Evolutionary conservation across 1,139 yeast species (phyloP).

Genomic region (Taphrina pruni): DNA sequence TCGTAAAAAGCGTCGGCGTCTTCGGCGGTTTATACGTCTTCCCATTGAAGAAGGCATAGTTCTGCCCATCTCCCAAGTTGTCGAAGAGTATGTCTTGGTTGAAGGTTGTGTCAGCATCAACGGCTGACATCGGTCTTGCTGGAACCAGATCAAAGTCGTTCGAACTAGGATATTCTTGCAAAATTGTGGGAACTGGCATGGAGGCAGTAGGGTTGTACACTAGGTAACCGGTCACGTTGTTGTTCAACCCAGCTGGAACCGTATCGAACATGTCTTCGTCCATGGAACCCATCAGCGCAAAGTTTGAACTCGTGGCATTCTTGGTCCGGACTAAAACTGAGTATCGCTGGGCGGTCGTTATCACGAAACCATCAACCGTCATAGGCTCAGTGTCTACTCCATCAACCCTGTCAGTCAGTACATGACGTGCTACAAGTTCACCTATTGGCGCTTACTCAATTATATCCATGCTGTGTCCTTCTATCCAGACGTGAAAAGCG

Average conservation of each 20-base stretch:
- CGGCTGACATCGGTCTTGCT: conserved; percentile 57
- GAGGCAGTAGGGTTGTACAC: conserved; percentile 60
- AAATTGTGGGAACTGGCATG: conserved; percentile 57
- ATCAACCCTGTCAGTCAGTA: conserved; percentile 29
- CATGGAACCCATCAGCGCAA: conserved; percentile 74
- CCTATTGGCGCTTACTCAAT: conserved; percentile 60
- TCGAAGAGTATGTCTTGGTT: conserved; percentile 75
- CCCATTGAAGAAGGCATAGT: conserved; percentile 89
- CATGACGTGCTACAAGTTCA: conserved; percentile 59
- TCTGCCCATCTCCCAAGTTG: conserved; percentile 78
- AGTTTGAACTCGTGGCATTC: conserved; percentile 64
- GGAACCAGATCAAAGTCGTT: conserved; percentile 58
- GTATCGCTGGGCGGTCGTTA: conserved; percentile 81
- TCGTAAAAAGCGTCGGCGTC: conserved; percentile 81
- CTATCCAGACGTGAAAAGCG: conserved; percentile 82
- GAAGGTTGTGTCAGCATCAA: conserved; percentile 69
- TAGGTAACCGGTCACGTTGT: conserved; percentile 76
- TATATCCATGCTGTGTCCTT: conserved; percentile 79
- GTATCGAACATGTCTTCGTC: conserved; percentile 82
- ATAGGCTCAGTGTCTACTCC: conserved; percentile 41
- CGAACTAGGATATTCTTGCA: conserved; percentile 54
- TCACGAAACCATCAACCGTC: conserved; percentile 43
- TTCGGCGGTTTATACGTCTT: conserved; percentile 76
- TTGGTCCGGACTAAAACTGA: conserved; percentile 75
- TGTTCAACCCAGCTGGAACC: conserved; percentile 64